Percentiles rank a stretch among this genome's conserved stretches.
These are phyloP conservation scores for Saposhnikovia divaricata DNA, from an alignment of 129 eudicot species.

Conservation along the genomic window DNA sequence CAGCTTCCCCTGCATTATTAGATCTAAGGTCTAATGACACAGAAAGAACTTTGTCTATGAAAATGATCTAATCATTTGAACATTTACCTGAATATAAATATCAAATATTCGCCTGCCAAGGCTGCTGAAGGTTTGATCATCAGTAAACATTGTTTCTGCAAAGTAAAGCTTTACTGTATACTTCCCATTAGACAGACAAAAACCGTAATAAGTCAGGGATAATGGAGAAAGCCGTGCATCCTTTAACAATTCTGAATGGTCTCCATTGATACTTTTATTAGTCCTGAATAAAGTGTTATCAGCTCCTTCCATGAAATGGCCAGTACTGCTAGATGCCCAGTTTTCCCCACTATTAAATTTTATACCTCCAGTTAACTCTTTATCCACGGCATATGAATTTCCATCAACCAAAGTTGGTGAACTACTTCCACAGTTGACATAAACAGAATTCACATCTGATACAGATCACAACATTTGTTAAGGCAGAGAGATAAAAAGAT, in stretches of 20 bases:
- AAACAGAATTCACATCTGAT: constrained; percentile 24
- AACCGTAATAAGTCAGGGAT: constrained; percentile 64
- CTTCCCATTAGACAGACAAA: constrained; percentile 54
- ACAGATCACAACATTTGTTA: not conserved
- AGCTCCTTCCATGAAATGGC: constrained; percentile 41
- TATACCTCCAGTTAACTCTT: constrained; percentile 10
- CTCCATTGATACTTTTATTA: constrained; percentile 15
- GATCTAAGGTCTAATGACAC: not conserved
- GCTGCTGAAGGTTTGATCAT: constrained; percentile 41
- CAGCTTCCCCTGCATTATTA: constrained; percentile 18
- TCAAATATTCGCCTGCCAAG: constrained; percentile 80
- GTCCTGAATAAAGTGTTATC: constrained; percentile 4
- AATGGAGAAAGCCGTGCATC: constrained; percentile 57
- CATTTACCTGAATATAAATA: constrained; percentile 63
- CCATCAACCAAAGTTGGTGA: not conserved
- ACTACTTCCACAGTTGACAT: constrained; percentile 58
- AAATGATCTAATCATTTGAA: not conserved
- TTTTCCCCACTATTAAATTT: constrained; percentile 16
- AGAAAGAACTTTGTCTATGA: not conserved
- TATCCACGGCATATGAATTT: constrained; percentile 25
- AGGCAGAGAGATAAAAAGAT: not conserved
- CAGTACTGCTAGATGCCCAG: constrained; percentile 81
- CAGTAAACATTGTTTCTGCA: constrained; percentile 57
- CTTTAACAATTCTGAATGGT: constrained; percentile 25
- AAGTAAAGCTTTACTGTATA: constrained; percentile 72